Percentiles rank a stretch among this genome's conserved stretches.
Evolutionary conservation across 176 grass and related monocot species (phyloP).

Genomic region (Ensete glaucum): DNA sequence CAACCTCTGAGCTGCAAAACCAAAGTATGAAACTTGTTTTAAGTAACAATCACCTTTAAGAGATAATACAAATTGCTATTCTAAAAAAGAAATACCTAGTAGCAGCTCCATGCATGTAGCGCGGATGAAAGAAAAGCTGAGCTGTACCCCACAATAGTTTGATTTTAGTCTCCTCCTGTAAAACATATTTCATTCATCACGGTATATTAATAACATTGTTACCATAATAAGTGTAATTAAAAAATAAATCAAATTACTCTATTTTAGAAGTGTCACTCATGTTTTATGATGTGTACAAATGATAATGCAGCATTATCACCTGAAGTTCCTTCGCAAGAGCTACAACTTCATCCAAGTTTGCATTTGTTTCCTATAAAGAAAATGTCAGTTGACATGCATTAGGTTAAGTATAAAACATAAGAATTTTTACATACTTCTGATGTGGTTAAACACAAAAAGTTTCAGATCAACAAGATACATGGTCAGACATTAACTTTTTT

Average conservation of each 20-base stretch:
- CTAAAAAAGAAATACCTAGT: conserved; percentile 51
- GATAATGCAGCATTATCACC: conserved; percentile 30
- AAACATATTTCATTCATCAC: background rate
- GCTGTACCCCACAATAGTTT: conserved; percentile 81
- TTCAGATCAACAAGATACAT: no score
- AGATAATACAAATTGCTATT: background rate
- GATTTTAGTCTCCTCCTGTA: conserved; percentile 62
- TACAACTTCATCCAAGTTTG: conserved; percentile 84
- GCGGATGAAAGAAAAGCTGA: conserved; percentile 77
- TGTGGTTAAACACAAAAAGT: no score
- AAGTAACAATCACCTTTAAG: background rate
- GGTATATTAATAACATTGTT: background rate
- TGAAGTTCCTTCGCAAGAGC: conserved; percentile 78
- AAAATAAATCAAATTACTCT: background rate
- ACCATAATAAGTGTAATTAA: background rate
- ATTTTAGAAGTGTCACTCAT: background rate
- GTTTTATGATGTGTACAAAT: background rate
- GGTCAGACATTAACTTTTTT: no score
- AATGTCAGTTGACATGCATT: background rate
- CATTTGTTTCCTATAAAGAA: conserved; percentile 81
- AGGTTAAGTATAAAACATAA: background rate
- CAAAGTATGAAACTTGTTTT: background rate
- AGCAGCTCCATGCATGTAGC: conserved; percentile 90
- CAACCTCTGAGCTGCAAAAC: conserved; percentile 30
- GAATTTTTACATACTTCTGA: no score